Percentiles rank a stretch among this genome's conserved stretches.
Conservation (phyloP, 1,284 basidiomycete species). For the Ustilago nuda region DNA sequence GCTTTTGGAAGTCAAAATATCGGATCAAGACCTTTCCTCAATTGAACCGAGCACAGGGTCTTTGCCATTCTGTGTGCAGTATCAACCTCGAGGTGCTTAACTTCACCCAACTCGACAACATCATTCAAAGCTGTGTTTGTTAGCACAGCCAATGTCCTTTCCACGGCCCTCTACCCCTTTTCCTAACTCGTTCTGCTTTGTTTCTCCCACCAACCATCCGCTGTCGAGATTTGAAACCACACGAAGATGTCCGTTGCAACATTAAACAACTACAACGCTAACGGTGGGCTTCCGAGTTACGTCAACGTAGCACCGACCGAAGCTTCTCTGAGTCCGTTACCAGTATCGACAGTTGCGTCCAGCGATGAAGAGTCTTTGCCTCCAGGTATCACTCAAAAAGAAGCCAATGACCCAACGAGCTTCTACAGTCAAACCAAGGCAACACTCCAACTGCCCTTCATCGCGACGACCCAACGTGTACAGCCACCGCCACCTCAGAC, state of each 20-base stretch:
- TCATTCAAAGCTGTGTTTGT: too few relatives aligned
- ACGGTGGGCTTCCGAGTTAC: conserved; percentile 30
- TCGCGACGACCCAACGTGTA: conserved; percentile 18
- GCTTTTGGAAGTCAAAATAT: too few relatives aligned
- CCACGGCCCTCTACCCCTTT: too few relatives aligned
- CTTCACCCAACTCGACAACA: too few relatives aligned
- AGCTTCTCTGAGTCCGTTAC: neutral
- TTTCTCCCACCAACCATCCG: too few relatives aligned
- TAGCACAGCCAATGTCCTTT: too few relatives aligned
- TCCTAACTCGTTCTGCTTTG: too few relatives aligned
- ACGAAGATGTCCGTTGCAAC: neutral
- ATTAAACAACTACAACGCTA: conserved; percentile 23
- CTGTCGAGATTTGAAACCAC: too few relatives aligned
- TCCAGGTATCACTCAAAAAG: conserved; percentile 22
- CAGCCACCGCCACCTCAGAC: conserved; percentile 13
- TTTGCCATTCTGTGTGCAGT: too few relatives aligned
- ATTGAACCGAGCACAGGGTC: too few relatives aligned
- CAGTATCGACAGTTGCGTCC: neutral
- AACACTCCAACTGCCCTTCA: conserved; percentile 26
- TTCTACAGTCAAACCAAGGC: conserved; percentile 20
- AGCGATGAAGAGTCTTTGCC: neutral
- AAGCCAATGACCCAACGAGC: conserved; percentile 21
- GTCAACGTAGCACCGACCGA: neutral
- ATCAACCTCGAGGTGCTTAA: too few relatives aligned
- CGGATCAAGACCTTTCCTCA: too few relatives aligned